phyloP scores from a whole-genome alignment of 305 asterid species.

The Ilex paraguariensis region DNA sequence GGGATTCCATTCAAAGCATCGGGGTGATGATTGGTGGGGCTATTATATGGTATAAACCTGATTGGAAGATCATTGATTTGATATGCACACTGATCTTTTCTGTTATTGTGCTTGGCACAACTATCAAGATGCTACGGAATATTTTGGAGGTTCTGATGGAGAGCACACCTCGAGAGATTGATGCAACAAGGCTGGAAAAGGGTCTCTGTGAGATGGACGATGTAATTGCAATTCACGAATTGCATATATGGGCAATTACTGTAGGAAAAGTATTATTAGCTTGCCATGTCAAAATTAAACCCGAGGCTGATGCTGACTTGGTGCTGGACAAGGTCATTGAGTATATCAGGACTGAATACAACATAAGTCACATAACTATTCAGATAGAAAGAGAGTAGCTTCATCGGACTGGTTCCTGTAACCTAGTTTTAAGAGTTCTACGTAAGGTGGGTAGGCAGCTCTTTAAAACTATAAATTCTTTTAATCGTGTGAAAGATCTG shows the following conservation, averaged over 20 bases:
- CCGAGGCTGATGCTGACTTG: conserved; percentile 78
- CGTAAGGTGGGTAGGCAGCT: neutral
- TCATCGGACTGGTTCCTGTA: conserved; percentile 1
- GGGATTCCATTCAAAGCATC: conserved; percentile 79
- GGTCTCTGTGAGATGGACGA: conserved; percentile 89
- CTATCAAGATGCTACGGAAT: conserved; percentile 62
- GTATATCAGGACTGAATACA: conserved; percentile 71
- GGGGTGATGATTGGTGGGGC: conserved; percentile 96
- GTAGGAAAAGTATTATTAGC: conserved; percentile 81
- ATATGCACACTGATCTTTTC: conserved; percentile 77
- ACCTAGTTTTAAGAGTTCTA: too few relatives aligned
- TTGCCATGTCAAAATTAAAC: conserved; percentile 68
- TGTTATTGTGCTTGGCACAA: conserved; percentile 53
- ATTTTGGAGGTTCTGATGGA: conserved; percentile 89
- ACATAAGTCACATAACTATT: conserved; percentile 83
- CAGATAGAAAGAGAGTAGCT: conserved; percentile 70
- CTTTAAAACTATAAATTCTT: neutral
- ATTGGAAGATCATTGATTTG: conserved; percentile 79
- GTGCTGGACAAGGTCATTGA: conserved; percentile 72
- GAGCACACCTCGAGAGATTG: conserved; percentile 85
- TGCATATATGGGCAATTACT: conserved; percentile 90
- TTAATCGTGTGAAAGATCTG: neutral
- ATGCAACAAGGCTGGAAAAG: conserved; percentile 61
- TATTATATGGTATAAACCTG: conserved; percentile 75
- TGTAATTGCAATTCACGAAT: conserved; percentile 70